These are phyloP conservation scores for Metschnikowia drakensbergensis DNA, from an alignment of 805 yeast genomes.

Conservation along the genomic window DNA sequence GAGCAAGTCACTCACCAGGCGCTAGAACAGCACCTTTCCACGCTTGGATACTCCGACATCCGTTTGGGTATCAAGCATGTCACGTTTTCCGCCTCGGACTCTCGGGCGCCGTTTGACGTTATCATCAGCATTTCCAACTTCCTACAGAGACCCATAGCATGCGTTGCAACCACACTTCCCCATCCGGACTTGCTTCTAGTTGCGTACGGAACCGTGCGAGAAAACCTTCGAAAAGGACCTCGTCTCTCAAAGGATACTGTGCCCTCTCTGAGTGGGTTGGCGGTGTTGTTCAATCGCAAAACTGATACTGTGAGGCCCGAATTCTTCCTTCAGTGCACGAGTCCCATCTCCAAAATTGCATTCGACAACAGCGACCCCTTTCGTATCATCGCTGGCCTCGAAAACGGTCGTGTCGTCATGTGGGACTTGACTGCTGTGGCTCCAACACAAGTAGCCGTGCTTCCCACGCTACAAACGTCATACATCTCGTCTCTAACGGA, in stretches of 20 bases:
- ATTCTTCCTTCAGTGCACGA: conserved; percentile 37
- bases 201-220: conserved; percentile 10
- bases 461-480: conserved; percentile 19
- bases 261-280: conserved; percentile 22
- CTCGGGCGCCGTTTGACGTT: conserved; percentile 12
- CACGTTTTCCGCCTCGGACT: background rate
- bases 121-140: conserved; percentile 6
- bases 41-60: conserved; percentile 11
- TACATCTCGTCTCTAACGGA: conserved; percentile 9
- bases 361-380: conserved; percentile 39
- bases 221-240: background rate
- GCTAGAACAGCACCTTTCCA: background rate
- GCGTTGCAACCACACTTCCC: conserved; percentile 8
- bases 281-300: conserved; percentile 33
- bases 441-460: conserved; percentile 16
- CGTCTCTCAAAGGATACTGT: background rate
- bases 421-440: conserved; percentile 40
- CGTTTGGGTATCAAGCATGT: conserved; percentile 13
- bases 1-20: conserved; percentile 1
- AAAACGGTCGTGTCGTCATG: conserved; percentile 47
- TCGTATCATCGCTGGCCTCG: conserved; percentile 46
- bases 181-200: conserved; percentile 16
- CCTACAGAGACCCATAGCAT: conserved; percentile 11
- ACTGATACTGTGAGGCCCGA: conserved; percentile 26
- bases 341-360: conserved; percentile 36